Percentiles rank a stretch among this genome's conserved stretches.
These are phyloP conservation scores for Trichoderma parareesei DNA, from an alignment of 495 filamentous ascomycete genomes.

Conservation along the genomic window DNA sequence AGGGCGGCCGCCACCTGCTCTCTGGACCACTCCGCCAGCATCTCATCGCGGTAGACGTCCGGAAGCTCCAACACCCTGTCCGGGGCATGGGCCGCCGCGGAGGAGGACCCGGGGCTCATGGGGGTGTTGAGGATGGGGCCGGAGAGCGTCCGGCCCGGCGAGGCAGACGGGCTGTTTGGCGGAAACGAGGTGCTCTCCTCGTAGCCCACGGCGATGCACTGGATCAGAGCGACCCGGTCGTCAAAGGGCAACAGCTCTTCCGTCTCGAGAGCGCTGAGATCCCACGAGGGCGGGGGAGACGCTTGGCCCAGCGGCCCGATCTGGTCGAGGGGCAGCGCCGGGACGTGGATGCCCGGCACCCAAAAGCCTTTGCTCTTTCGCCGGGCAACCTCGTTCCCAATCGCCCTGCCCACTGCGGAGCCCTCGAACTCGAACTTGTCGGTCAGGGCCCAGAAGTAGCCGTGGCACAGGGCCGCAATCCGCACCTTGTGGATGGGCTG, in stretches of 20 bases:
- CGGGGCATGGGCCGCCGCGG: conserved; percentile 24
- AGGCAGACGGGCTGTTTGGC: conserved; percentile 59
- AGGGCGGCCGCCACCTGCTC: conserved; percentile 59
- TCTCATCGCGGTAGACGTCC: conserved; percentile 54
- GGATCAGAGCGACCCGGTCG: conserved; percentile 55
- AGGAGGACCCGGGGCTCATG: conserved; percentile 19
- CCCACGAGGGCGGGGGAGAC: conserved; percentile 37
- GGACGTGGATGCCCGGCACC: conserved; percentile 61
- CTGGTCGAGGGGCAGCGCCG: conserved; percentile 50
- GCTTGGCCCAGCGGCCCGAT: conserved; percentile 40
- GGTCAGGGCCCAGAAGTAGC: conserved; percentile 72
- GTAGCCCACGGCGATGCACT: conserved; percentile 64
- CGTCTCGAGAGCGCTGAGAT: conserved; percentile 42
- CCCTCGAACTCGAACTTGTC: conserved; percentile 71
- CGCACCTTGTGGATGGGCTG: conserved; percentile 59
- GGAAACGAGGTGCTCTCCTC: conserved; percentile 47
- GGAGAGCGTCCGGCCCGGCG: conserved; percentile 57
- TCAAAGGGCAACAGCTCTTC: conserved; percentile 60
- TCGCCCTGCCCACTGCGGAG: conserved; percentile 53
- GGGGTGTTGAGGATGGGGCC: conserved; percentile 49
- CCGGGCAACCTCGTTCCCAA: conserved; percentile 67
- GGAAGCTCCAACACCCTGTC: conserved; percentile 31
- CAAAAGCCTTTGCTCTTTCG: conserved; percentile 65
- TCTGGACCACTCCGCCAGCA: conserved; percentile 64
- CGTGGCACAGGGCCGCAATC: conserved; percentile 74